These are phyloP conservation scores for Phytophthora cajani DNA, from an alignment of 352 stramenopile species.

Conservation along the genomic window DNA sequence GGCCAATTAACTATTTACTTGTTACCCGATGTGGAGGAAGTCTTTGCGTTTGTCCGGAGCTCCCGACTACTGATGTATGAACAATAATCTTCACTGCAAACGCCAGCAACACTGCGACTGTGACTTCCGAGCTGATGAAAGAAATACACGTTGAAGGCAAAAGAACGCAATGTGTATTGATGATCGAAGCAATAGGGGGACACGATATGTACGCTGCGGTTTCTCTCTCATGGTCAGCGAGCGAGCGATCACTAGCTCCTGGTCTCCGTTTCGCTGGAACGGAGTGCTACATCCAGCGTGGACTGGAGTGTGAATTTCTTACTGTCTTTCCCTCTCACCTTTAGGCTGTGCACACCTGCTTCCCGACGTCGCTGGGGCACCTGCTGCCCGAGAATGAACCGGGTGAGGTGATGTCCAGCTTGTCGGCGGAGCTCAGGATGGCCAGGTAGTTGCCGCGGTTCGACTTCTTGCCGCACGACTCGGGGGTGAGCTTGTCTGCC, in stretches of 20 bases:
- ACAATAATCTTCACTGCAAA: not conserved
- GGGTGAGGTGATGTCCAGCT: conserved; percentile 47
- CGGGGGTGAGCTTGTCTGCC: conserved; percentile 50
- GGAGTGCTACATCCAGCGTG: conserved; percentile 26
- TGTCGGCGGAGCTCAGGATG: conserved; percentile 47
- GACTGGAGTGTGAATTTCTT: conserved; percentile 10
- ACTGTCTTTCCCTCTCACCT: not conserved
- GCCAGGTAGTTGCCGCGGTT: conserved; percentile 62
- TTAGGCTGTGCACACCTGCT: conserved; percentile 32
- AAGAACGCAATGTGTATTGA: conserved; percentile 33
- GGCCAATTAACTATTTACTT: conserved; percentile 16
- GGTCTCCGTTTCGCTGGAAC: conserved; percentile 25
- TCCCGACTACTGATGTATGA: too few species aligned
- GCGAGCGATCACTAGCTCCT: conserved; percentile 5
- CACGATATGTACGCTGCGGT: conserved; percentile 26
- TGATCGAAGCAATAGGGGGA: conserved; percentile 10
- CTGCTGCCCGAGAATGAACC: conserved; percentile 50
- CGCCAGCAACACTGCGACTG: not conserved
- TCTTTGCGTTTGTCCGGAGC: not conserved
- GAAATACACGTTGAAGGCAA: not conserved
- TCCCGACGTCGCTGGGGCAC: conserved; percentile 38
- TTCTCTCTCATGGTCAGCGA: conserved; percentile 10
- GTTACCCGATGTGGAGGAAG: not conserved
- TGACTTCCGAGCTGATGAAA: not conserved
- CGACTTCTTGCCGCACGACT: conserved; percentile 51